Evolutionary conservation across 495 filamentous ascomycete species (phyloP).

Genomic region (Saxispiralis lemnorum): DNA sequence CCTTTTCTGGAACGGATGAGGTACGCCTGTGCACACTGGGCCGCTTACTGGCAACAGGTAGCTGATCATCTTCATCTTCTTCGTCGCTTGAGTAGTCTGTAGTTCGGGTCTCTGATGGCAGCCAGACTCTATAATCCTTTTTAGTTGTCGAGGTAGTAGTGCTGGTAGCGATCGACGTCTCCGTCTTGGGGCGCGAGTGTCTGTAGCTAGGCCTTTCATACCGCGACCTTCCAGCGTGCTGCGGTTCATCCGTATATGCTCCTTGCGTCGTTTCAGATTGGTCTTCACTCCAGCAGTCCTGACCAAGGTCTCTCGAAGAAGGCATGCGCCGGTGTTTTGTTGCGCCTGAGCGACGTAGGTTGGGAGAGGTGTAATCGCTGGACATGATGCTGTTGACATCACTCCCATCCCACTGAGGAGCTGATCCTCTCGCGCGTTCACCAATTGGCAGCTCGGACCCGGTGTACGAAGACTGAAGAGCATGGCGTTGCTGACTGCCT

Average conservation of each 20-base stretch:
- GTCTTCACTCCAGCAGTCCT: conserved; percentile 1
- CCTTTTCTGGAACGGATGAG: conserved; percentile 40
- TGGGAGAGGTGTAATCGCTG: conserved; percentile 1
- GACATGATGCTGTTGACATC: conserved; percentile 7
- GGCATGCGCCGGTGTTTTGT: conserved; percentile 6
- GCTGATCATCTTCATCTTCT: conserved; percentile 15
- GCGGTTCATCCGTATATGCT: not conserved
- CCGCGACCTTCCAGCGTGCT: not conserved
- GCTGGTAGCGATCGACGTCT: not conserved
- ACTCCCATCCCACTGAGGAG: conserved; percentile 21
- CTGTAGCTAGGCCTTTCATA: conserved; percentile 6
- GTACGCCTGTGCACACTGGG: conserved; percentile 27
- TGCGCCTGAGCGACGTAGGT: conserved; percentile 3
- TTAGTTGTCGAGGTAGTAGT: not conserved
- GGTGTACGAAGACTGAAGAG: conserved; percentile 28
- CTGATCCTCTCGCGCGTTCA: conserved; percentile 33
- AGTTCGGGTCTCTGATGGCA: conserved; percentile 12
- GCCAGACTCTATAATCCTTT: conserved; percentile 26
- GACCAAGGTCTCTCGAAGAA: not conserved
- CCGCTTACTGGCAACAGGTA: not conserved
- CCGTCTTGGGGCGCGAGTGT: not conserved
- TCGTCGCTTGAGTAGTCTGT: conserved; percentile 17
- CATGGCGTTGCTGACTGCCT: not conserved
- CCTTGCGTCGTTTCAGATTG: conserved; percentile 4
- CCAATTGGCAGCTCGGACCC: conserved; percentile 57